Conservation (phyloP, 148 eudicot species). For the Silene latifolia region DNA sequence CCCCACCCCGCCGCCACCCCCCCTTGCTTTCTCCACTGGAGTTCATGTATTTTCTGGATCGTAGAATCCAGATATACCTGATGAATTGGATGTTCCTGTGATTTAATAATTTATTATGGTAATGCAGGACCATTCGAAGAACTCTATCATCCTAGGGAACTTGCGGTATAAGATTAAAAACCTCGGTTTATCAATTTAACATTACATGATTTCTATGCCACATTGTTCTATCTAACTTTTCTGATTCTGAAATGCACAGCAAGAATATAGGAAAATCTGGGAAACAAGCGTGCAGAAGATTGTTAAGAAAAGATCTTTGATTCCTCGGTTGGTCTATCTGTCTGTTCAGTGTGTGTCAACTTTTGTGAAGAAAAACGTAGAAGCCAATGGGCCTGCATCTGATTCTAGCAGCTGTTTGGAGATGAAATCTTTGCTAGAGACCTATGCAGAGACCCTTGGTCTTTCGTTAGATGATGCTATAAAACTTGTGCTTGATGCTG, state of each 20-base stretch:
- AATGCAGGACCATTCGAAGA: conserved; percentile 81
- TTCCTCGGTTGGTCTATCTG: conserved; percentile 78
- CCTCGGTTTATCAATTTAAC: neutral
- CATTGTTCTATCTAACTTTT: neutral
- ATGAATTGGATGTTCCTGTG: neutral
- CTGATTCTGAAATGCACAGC: conserved; percentile 37
- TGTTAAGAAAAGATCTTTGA: conserved; percentile 65
- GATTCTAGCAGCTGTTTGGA: conserved; percentile 46
- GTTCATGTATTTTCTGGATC: neutral
- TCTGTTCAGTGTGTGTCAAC: conserved; percentile 76
- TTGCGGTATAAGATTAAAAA: conserved; percentile 37
- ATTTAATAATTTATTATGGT: conserved; percentile 15
- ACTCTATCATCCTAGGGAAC: conserved; percentile 47
- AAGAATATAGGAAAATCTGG: conserved; percentile 42
- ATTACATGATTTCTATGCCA: neutral
- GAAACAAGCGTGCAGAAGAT: conserved; percentile 41
- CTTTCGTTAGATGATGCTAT: conserved; percentile 66
- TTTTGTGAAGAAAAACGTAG: conserved; percentile 50
- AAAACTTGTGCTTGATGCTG: conserved; percentile 49
- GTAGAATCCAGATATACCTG: neutral
- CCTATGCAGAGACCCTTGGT: conserved; percentile 58
- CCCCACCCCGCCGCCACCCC: too few relatives aligned
- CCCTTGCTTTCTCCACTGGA: neutral
- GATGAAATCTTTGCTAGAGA: conserved; percentile 71
- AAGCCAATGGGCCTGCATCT: conserved; percentile 53